Base-by-base conservation (phyloP, 2,329 filamentous ascomycete genomes). In the Grosmannia clavigera region DNA sequence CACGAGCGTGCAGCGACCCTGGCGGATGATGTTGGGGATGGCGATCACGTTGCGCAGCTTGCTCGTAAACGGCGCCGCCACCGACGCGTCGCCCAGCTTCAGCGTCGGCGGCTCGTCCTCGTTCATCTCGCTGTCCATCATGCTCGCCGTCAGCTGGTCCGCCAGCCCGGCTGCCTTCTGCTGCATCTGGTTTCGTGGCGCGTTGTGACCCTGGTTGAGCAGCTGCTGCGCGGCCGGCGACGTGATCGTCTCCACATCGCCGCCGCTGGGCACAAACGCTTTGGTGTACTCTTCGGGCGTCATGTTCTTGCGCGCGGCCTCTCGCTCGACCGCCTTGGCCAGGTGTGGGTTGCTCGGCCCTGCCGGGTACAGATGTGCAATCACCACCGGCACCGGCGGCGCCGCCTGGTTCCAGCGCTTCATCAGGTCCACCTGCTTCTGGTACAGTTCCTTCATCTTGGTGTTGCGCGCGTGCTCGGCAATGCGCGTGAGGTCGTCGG, bases 371-470 rank as follows among this genome's bases (percentile, higher is more conserved):
- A 99, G 78, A 71, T 99, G 94, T 33, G 94, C 94, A 66, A 99
- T 96, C 67, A 91, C 78, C 62, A 86, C 76, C n/a, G 94, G 94
- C 1, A 97, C 88, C 0, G 94, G 94, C n/a, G 94, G 94, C 1
- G 84, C 73, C 16, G 92, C 90, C 73, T 96, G 92, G 71, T 95
- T 96, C 81, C 97, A 99, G 64, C 92, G 84, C 70, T 87, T 83
- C 90, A 99, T 96, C 72, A 99, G 81, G 55, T 85, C 78, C 60
- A 88, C 82, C 72, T 99, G 94, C 79, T 99, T 97, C 76, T 97
- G 90, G 71, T 99, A 99, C 65, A 99, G 83, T 65, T 96, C 92
- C 80, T 96, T 97, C 89, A 99, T 95, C 80, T 91, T 95, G 50
- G 87, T 95, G 72, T 91, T 95, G 67, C 94, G 87, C 68, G 88